These are phyloP conservation scores for Zea mays DNA, from an alignment of 176 grass and related monocot genomes.

Conservation along the genomic window DNA sequence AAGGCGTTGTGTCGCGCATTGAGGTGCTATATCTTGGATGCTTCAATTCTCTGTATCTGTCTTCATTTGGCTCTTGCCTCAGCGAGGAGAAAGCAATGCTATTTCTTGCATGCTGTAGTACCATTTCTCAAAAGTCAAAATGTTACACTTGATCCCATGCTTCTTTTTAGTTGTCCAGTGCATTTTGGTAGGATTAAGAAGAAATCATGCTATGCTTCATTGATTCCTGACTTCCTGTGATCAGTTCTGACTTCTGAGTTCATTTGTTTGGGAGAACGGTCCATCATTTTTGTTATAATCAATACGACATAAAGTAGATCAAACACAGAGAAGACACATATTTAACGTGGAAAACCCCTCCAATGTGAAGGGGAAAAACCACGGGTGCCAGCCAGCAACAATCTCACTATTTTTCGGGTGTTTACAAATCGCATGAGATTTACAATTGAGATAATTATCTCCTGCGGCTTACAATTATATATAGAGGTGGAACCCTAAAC, in stretches of 20 bases:
- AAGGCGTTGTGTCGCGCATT: constrained; percentile 97
- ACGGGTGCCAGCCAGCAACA: no score
- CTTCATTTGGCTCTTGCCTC: neutral
- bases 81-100: constrained; percentile 17
- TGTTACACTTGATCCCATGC: constrained; percentile 1
- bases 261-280: neutral
- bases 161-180: neutral
- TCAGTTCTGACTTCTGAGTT: constrained; percentile 20
- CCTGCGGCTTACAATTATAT: no score
- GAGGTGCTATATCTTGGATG: constrained; percentile 67
- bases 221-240: constrained; percentile 3
- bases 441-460: no score
- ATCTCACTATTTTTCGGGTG: no score
- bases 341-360: no score
- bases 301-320: no score
- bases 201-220: constrained; percentile 19
- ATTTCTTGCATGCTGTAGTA: constrained; percentile 18
- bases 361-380: no score
- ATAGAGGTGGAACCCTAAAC: no score
- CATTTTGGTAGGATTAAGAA: constrained; percentile 28
- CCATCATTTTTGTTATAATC: neutral
- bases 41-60: constrained; percentile 20
- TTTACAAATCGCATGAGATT: no score
- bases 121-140: constrained; percentile 28
- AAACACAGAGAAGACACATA: no score